Conservation (phyloP, 75 land plant genomes). For the Selaginella tamariscina region DNA sequence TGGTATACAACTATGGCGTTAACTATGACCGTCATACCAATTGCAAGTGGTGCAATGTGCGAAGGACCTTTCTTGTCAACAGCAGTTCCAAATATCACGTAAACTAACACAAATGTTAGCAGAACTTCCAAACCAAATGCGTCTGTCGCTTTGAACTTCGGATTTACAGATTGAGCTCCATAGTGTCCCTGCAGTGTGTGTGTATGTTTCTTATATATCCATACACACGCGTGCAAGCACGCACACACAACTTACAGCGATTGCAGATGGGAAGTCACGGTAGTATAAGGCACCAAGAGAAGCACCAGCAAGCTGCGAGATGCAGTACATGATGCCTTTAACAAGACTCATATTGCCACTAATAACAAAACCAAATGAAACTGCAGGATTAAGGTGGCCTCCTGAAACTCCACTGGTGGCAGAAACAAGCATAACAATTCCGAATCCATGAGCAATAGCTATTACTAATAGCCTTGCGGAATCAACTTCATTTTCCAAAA, state of each 20-base stretch:
- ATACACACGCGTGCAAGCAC: no score
- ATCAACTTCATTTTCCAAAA: not conserved
- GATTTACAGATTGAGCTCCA: not conserved
- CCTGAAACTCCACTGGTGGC: not conserved
- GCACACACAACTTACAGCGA: not conserved
- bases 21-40: not conserved
- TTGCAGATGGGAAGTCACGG: not conserved
- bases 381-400: slow-evolving; percentile 9
- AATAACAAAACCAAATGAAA: slow-evolving; percentile 3
- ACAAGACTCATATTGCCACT: slow-evolving; percentile 8
- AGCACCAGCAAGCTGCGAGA: not conserved
- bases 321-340: slow-evolving; percentile 10
- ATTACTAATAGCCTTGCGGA: not conserved
- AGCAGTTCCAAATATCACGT: slow-evolving; percentile 6
- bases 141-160: not conserved
- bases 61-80: slow-evolving; percentile 5
- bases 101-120: not conserved
- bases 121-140: not conserved
- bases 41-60: not conserved
- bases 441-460: slow-evolving; percentile 11
- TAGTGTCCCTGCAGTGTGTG: not conserved
- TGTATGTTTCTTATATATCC: no score
- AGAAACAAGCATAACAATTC: slow-evolving; percentile 1
- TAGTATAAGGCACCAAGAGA: not conserved
- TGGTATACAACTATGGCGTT: not conserved